A percentile compares a stretch with the other conserved stretches of the same genome.
Conservation (phyloP, 176 grass and related monocot species). For the Paspalum notatum region DNA sequence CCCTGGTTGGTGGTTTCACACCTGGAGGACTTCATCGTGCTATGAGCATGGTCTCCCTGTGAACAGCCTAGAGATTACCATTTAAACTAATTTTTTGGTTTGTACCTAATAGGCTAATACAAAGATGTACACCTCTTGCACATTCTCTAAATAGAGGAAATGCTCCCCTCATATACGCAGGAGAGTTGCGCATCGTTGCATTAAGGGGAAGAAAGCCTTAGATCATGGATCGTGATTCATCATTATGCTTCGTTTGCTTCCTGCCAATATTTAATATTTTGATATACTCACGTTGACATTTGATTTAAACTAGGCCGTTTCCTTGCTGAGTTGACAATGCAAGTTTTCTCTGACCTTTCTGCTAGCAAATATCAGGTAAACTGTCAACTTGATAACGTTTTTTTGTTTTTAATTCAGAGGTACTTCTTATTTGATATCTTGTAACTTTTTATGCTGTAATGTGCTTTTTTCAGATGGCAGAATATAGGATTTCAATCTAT, state of each 20-base stretch:
- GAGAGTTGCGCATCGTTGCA: too few relatives aligned
- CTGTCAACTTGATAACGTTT: conserved; percentile 15
- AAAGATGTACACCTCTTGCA: too few relatives aligned
- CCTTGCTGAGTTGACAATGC: conserved; percentile 86
- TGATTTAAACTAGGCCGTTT: conserved; percentile 73
- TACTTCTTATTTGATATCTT: conserved; percentile 30
- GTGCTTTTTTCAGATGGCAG: conserved; percentile 84
- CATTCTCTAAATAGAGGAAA: too few relatives aligned
- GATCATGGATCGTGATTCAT: conserved; percentile 9
- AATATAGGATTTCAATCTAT: conserved; percentile 98
- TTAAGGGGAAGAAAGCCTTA: conserved; percentile 22
- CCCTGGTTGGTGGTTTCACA: too few relatives aligned
- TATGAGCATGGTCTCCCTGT: too few relatives aligned
- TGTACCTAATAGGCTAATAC: too few relatives aligned
- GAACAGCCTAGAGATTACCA: too few relatives aligned
- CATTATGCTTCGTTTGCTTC: background rate
- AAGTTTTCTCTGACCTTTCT: conserved; percentile 96
- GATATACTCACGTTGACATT: conserved; percentile 34
- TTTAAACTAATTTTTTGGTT: too few relatives aligned
- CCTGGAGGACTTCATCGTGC: too few relatives aligned
- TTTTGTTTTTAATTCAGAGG: conserved; percentile 17
- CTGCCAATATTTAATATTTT: conserved; percentile 5
- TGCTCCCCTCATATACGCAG: too few relatives aligned
- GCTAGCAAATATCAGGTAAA: conserved; percentile 98
- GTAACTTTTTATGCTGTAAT: conserved; percentile 42